phyloP scores from a whole-genome alignment of 441 rosid species.

The Sinapis alba region DNA sequence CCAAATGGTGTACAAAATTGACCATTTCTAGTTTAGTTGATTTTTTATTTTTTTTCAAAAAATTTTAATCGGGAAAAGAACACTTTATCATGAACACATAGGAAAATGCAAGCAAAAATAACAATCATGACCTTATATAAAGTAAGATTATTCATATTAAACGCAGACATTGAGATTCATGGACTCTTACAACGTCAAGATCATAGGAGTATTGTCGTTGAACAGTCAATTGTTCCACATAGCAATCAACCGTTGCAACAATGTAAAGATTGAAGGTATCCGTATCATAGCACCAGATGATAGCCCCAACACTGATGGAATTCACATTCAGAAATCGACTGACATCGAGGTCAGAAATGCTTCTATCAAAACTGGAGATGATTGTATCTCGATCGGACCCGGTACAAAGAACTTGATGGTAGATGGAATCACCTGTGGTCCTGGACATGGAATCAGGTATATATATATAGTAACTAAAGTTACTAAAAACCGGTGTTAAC shows the following conservation, averaged over 20 bases:
- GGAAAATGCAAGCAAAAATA: background rate
- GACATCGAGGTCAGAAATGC: constrained; percentile 40
- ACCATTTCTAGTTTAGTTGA: background rate
- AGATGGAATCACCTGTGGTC: constrained; percentile 42
- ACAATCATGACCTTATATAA: background rate
- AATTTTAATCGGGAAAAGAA: background rate
- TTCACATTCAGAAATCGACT: constrained; percentile 45
- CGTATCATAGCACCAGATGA: constrained; percentile 39
- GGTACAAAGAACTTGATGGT: constrained; percentile 40
- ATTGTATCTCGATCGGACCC: constrained; percentile 43
- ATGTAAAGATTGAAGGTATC: constrained; percentile 44
- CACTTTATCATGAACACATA: background rate
- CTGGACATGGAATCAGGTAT: constrained; percentile 45
- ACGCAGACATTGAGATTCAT: constrained; percentile 44
- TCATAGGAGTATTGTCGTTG: constrained; percentile 42
- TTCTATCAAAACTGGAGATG: constrained; percentile 45
- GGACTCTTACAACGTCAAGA: constrained; percentile 41
- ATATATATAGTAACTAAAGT: too few species aligned
- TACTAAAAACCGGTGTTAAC: too few species aligned
- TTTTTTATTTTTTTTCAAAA: background rate
- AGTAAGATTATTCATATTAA: background rate
- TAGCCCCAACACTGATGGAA: constrained; percentile 55
- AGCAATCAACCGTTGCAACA: constrained; percentile 45
- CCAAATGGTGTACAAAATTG: background rate
- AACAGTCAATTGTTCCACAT: constrained; percentile 55